These are phyloP conservation scores for Cutaneotrichosporon sp. DNA, from an alignment of 1,284 basidiomycete species.

Conservation along the genomic window DNA sequence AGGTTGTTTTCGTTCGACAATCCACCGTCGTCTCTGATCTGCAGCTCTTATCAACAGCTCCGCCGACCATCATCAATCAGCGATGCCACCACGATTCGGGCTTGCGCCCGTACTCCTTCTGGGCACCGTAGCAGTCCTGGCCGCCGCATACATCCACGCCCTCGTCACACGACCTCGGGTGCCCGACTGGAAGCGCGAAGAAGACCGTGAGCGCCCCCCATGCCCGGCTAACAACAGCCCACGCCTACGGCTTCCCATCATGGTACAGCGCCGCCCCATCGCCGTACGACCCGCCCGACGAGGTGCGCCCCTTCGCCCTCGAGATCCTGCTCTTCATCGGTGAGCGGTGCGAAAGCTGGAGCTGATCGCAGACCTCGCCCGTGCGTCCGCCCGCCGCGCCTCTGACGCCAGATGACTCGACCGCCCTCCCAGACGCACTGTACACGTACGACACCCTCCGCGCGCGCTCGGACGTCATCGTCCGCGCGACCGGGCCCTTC, in stretches of 20 bases:
- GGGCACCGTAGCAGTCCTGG: not conserved
- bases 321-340: slow-evolving; percentile 14
- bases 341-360: not conserved
- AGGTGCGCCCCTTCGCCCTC: not conserved
- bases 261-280: not conserved
- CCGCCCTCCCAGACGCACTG: slow-evolving; percentile 3
- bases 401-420: slow-evolving; percentile 7
- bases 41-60: not conserved
- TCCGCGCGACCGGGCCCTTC: slow-evolving; percentile 1
- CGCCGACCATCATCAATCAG: no score
- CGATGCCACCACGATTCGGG: not conserved
- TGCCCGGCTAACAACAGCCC: not conserved
- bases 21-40: not conserved
- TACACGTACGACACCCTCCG: not conserved
- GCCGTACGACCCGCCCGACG: slow-evolving; percentile 1
- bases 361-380: slow-evolving; percentile 5
- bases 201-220: slow-evolving; percentile 7
- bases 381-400: no score
- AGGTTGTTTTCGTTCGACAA: not conserved
- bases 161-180: slow-evolving; percentile 2
- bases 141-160: not conserved
- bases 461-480: not conserved
- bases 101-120: slow-evolving; percentile 3
- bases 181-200: slow-evolving; percentile 12
- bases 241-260: slow-evolving; percentile 10